These are phyloP conservation scores for Raphanus raphanistrum DNA, from an alignment of 345 rosid species.

Conservation along the genomic window DNA sequence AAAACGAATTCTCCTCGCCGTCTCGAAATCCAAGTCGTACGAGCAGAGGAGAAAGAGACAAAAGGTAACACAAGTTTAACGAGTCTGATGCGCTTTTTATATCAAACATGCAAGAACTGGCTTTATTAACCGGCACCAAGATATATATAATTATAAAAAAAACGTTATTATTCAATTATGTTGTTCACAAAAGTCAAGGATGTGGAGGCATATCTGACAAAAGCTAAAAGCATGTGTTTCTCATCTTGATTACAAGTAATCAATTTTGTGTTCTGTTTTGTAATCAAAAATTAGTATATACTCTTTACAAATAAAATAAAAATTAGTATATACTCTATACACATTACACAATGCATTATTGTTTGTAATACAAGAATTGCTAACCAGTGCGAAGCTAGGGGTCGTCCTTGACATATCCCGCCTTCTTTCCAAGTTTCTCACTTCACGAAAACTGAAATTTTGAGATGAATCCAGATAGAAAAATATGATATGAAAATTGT, in stretches of 20 bases:
- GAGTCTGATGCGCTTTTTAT: conserved; percentile 17
- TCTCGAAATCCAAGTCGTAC: not conserved
- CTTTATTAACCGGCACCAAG: not conserved
- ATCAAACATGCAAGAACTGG: conserved; percentile 28
- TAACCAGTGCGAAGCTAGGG: not conserved
- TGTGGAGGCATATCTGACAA: no score
- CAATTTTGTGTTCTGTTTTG: not conserved
- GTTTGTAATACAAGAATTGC: not conserved
- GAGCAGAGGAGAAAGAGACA: not conserved
- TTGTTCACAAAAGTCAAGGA: no score
- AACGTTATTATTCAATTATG: not conserved
- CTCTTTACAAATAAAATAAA: no score
- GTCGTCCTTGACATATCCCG: not conserved
- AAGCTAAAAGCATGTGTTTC: no score
- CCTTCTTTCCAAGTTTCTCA: conserved; percentile 3
- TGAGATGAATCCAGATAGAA: not conserved
- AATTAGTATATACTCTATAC: not conserved
- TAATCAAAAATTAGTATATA: not conserved
- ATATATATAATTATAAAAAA: not conserved
- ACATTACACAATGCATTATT: not conserved
- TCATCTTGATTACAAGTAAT: not conserved
- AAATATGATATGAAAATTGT: not conserved
- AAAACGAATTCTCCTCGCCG: conserved; percentile 27
- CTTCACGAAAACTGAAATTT: conserved; percentile 10
- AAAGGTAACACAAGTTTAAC: not conserved